These are phyloP conservation scores for Aspergillus fumigatus DNA, from an alignment of 2,329 filamentous ascomycete genomes.

Conservation along the genomic window DNA sequence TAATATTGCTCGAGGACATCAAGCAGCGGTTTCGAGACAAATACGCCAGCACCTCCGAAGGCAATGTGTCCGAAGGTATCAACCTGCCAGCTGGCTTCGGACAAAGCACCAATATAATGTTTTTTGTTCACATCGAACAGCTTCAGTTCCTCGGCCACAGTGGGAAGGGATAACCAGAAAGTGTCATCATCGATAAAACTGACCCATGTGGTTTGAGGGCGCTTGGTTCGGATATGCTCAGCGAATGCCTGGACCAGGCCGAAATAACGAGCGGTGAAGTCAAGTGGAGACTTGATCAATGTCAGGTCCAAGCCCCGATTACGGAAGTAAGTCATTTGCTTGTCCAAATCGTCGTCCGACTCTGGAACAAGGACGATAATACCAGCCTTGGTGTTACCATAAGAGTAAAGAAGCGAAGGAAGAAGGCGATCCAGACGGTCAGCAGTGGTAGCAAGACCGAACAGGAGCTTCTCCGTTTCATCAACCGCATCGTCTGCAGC, in stretches of 20 bases:
- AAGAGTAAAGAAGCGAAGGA: constrained; percentile 40
- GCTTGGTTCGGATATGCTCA: constrained; percentile 34
- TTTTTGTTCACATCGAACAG: constrained; percentile 37
- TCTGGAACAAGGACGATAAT: constrained; percentile 40
- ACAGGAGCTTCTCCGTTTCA: constrained; percentile 38
- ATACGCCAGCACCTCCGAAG: constrained; percentile 43
- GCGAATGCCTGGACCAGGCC: constrained; percentile 39
- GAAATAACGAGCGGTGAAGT: constrained; percentile 42
- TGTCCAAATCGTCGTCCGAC: constrained; percentile 35
- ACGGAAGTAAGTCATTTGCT: constrained; percentile 40
- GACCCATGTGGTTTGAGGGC: constrained; percentile 39
- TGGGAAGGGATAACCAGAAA: constrained; percentile 39
- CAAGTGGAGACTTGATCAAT: constrained; percentile 36
- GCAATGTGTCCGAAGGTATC: constrained; percentile 42
- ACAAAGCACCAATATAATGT: constrained; percentile 42
- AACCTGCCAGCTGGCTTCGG: constrained; percentile 42
- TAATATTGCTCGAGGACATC: constrained; percentile 36
- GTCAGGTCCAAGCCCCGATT: constrained; percentile 39
- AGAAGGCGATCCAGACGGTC: constrained; percentile 39
- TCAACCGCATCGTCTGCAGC: constrained; percentile 36
- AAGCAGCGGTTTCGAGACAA: constrained; percentile 39
- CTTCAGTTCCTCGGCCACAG: constrained; percentile 36
- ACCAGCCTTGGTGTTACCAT: constrained; percentile 38
- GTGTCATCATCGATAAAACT: constrained; percentile 43
- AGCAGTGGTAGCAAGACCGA: constrained; percentile 41